phyloP scores from a whole-genome alignment of 192 early-diverging fungal genomes.

The Backusella morwellensis region DNA sequence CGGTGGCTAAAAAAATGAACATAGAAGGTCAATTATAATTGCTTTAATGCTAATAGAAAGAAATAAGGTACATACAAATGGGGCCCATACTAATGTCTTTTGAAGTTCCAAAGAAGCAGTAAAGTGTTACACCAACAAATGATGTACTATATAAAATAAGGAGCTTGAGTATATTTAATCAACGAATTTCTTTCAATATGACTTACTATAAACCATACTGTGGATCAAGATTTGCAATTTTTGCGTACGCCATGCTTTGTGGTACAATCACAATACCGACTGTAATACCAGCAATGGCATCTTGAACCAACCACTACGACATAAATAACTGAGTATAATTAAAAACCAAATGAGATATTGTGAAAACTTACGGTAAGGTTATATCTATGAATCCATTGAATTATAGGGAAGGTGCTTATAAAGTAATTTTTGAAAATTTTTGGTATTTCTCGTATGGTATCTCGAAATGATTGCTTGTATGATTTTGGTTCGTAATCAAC shows the following conservation, averaged over 20 bases:
- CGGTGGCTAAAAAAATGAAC: conserved; percentile 47
- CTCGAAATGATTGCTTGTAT: neutral
- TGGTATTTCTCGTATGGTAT: conserved; percentile 7
- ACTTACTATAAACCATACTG: conserved; percentile 73
- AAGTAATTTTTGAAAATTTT: conserved; percentile 13
- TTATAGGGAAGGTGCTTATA: conserved; percentile 26
- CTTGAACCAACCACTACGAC: conserved; percentile 57
- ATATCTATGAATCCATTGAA: conserved; percentile 36
- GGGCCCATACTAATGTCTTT: conserved; percentile 74
- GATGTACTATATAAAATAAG: conserved; percentile 60
- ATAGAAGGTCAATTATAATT: neutral
- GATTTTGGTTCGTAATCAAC: neutral
- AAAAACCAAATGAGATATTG: neutral
- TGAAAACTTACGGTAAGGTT: conserved; percentile 28
- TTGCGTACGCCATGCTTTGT: conserved; percentile 75
- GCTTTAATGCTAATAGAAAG: neutral
- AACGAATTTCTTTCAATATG: neutral
- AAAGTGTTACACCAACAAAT: conserved; percentile 61
- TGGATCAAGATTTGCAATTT: conserved; percentile 68
- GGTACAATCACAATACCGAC: conserved; percentile 77
- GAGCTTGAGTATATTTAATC: neutral
- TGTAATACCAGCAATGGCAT: conserved; percentile 70
- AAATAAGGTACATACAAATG: conserved; percentile 42
- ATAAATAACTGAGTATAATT: neutral
- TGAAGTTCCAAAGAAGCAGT: conserved; percentile 73